Conservation (phyloP, 1,284 basidiomycete species). For the Inonotus obliquus region DNA sequence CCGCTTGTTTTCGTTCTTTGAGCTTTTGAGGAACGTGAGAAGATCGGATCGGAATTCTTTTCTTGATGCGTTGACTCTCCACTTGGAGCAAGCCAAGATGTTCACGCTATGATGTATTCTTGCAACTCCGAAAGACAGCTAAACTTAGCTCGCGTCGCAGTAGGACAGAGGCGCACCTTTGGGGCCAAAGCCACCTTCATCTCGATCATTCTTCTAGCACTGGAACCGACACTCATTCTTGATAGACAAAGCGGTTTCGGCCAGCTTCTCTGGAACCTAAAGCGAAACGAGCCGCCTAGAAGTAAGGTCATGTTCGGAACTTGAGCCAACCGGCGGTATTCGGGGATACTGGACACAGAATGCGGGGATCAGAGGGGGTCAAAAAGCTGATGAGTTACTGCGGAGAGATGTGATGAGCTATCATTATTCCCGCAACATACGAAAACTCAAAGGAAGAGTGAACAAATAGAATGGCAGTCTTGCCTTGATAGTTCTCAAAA, state of each 20-base stretch:
- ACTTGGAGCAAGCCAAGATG: not conserved
- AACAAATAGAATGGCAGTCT: not conserved
- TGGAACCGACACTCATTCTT: not conserved
- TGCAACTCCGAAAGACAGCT: no score
- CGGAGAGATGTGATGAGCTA: not conserved
- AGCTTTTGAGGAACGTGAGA: not conserved
- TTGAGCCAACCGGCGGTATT: not conserved
- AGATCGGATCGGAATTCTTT: not conserved
- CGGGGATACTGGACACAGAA: not conserved
- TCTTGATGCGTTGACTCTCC: not conserved
- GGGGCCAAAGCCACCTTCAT: not conserved
- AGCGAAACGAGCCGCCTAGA: not conserved
- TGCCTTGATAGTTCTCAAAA: not conserved
- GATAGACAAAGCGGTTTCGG: not conserved
- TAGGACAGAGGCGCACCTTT: not conserved
- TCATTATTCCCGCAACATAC: not conserved
- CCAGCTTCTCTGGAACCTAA: not conserved
- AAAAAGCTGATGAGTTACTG: not conserved
- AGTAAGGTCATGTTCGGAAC: not conserved
- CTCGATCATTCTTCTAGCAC: not conserved
- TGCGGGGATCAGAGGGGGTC: not conserved
- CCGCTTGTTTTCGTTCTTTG: not conserved
- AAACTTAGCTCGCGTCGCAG: no score
- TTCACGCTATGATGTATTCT: no score
- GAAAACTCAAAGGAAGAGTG: no score